Base-by-base conservation (phyloP, 2,329 filamentous ascomycete genomes). In the Pestalotiopsis sp. region DNA sequence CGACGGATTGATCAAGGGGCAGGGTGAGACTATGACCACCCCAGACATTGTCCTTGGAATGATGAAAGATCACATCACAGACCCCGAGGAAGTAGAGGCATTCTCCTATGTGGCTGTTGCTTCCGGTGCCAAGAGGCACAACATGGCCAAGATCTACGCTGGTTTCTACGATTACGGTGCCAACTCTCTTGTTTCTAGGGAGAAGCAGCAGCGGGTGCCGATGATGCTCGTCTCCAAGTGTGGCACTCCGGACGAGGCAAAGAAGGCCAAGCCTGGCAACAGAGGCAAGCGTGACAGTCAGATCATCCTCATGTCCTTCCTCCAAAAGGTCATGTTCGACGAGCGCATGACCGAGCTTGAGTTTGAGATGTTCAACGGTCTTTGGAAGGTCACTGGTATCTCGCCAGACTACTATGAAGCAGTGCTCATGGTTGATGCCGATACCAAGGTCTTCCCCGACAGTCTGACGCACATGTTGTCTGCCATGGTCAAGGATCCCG, bases 241-340 rank as follows among this genome's bases (percentile, higher is more conserved):
- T 76, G 96, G 96, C 73, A 98, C 96, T 14, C 94, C 94, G 1
- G 93, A 94, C 67, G 96, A 99, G 83, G 87, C 90, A 39, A 85
- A 82, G 56, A 92, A 92, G 75, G 87, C 92, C 68, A 99, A 99
- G 83, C 94, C 97, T 13, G 96, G 96, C 75, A 99, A 99, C 83
- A 90, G 96, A 82, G 97, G 96, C 82, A 99, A 99, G 87, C 93
- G 96, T 79, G 96, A 99, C 86, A 97, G 94, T 84, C 96, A 99
- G 81, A 98, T 99, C 77, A 96, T 99, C 75, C 87, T 99, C 73
- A 99, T 99, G 96, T 98, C 95, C 4, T 99, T 99, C 87, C 84
- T 99, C 74, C 96, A 99, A 79, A 99, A 99, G 84, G 96, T 99
- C 78, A 99, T 99, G 96, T 99, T 99, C 76, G 96, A 99, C 79